Conservation (phyloP, 1,139 yeast genomes). For the Candida frijolesensis region DNA sequence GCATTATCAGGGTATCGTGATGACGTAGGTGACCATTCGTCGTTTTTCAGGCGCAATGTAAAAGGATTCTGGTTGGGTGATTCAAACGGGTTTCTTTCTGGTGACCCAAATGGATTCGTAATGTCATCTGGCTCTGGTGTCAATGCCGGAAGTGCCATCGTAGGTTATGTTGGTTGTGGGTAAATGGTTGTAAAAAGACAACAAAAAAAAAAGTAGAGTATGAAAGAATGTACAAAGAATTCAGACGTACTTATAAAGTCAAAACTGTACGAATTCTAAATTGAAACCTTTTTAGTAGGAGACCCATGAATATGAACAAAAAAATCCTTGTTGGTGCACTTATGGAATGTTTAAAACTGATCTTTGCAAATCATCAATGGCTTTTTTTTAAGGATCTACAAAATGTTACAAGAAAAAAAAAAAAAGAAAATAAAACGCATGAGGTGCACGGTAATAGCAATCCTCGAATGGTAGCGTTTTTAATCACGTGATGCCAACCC, state of each 20-base stretch:
- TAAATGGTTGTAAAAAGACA: background rate
- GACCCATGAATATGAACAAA: background rate
- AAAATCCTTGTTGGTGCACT: background rate
- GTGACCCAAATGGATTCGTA: background rate
- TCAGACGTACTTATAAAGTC: background rate
- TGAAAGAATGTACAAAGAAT: background rate
- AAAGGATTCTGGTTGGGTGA: background rate
- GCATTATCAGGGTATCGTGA: background rate
- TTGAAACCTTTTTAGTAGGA: background rate
- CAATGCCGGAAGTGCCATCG: background rate
- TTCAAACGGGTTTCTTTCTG: background rate
- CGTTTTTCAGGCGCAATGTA: background rate
- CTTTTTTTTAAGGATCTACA: background rate
- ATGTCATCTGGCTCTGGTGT: background rate
- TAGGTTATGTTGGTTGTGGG: background rate
- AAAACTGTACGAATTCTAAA: background rate
- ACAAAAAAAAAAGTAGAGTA: background rate
- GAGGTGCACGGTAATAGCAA: background rate
- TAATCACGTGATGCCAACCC: too few relatives aligned
- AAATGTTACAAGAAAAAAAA: background rate
- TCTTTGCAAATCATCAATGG: background rate
- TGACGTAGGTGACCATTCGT: background rate
- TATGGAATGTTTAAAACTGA: constrained; percentile 1
- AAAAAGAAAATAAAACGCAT: background rate
- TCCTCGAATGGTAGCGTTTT: background rate